phyloP scores from a whole-genome alignment of 495 filamentous ascomycete species.

The Arthonia radiata region DNA sequence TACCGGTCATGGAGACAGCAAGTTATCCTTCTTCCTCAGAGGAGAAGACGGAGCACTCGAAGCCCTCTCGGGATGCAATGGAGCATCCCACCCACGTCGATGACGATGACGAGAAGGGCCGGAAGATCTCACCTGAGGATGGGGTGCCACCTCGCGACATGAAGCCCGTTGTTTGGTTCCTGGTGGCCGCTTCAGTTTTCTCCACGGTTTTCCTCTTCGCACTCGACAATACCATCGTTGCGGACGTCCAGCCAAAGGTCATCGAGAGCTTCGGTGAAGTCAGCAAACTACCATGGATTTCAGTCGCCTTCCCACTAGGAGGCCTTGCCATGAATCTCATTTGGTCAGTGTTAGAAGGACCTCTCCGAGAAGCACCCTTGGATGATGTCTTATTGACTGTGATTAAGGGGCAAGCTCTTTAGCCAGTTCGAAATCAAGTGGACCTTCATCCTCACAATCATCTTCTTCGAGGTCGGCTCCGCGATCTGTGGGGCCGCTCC shows the following conservation, averaged over 20 bases:
- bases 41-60: no score
- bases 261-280: conserved; percentile 5
- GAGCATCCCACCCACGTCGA: no score
- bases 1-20: no score
- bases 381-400: background rate
- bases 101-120: no score
- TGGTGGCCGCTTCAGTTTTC: conserved; percentile 1
- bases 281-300: conserved; percentile 6
- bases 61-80: no score
- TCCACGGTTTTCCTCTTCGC: conserved; percentile 5
- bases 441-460: conserved; percentile 8
- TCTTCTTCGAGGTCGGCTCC: conserved; percentile 14
- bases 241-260: conserved; percentile 6
- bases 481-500: conserved; percentile 14
- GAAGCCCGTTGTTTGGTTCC: no score
- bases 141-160: no score
- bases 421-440: conserved; percentile 12
- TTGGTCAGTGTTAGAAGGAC: conserved; percentile 1
- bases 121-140: no score
- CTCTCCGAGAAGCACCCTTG: no score
- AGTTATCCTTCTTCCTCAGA: no score
- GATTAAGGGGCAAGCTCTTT: conserved; percentile 5
- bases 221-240: conserved; percentile 9
- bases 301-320: conserved; percentile 4
- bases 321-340: background rate